These are phyloP conservation scores for Chlorella sorokiniana DNA, from an alignment of 139 green algal genomes.

Conservation along the genomic window DNA sequence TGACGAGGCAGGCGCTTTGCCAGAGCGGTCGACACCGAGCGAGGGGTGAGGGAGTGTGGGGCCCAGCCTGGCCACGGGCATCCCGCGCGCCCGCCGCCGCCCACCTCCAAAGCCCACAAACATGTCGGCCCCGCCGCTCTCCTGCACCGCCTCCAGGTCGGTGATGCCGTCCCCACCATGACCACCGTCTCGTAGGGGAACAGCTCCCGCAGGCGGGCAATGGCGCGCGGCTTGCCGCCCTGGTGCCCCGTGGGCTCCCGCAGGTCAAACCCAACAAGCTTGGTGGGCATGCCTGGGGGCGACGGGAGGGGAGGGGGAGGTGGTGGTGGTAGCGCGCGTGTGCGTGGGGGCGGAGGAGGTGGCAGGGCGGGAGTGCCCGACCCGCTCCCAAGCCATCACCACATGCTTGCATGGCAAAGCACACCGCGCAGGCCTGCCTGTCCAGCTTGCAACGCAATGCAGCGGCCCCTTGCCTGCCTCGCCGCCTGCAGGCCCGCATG, in stretches of 20 bases:
- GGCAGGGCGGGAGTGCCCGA: neutral
- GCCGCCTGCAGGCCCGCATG: neutral
- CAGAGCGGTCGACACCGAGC: no score
- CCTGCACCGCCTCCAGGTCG: constrained; percentile 67
- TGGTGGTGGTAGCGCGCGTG: neutral
- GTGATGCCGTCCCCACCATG: constrained; percentile 82
- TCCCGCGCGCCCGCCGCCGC: no score
- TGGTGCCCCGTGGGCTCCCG: constrained; percentile 66
- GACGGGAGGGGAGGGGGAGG: neutral
- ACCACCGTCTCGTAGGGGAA: constrained; percentile 74
- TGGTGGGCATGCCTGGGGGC: constrained; percentile 35
- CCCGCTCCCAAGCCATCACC: neutral
- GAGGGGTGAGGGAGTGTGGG: no score
- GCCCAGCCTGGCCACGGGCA: no score
- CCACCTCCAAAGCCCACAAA: constrained; percentile 66
- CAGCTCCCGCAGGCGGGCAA: constrained; percentile 34
- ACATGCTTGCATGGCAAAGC: no score
- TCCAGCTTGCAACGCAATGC: neutral
- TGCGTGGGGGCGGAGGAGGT: neutral
- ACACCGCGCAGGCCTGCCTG: neutral
- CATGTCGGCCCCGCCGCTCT: constrained; percentile 63
- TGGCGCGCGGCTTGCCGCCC: constrained; percentile 59
- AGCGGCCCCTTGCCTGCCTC: no score
- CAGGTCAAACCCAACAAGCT: constrained; percentile 73
- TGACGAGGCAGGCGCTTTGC: neutral